Base-by-base conservation (phyloP, 2,329 filamentous ascomycete genomes). In the Fusarium sp. region DNA sequence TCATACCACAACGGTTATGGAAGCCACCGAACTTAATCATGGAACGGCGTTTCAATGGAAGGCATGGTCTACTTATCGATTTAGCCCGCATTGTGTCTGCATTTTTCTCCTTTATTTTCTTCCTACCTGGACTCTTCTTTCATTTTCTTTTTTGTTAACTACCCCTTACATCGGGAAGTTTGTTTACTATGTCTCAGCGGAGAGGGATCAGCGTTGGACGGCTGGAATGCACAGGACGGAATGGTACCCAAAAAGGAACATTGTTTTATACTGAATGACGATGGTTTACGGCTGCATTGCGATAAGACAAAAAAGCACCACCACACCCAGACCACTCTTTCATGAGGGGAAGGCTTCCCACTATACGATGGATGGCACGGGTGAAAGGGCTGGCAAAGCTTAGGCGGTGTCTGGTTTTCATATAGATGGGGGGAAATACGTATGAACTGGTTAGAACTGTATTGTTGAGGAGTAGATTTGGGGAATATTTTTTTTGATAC, bases 271-370 rank as follows among this genome's bases (percentile, higher is more conserved):
- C 51, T 60, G 74, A 72, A 74, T 74, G 71, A 74, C 71, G 70
- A 73, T 71, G 63, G 67, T 70, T 74, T 70, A 74, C 72, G 72
- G 72, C 72, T 74, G 71, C 65, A 74, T 71, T 73, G 71, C 68
- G 65, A 74, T 47, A 71, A 67, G 62, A 71, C 65, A 57, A 68
- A 64, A 67, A 69, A 69, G 65, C 63, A 72, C 55, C 61, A 64
- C 55, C 62, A 64, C 43, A 48, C 55, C 51, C 26, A 51, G 40
- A 61, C 52, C 39, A 67, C 43, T 58, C 50, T 49, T 35, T 44
- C 43, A 45, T 51, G 30, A 33, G 52, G 33, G 37, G 57, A 45
- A 30, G 61, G 54, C 48, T 54, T 54, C 43, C 54, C 47, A 47
- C 37, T 22, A 50, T 53, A 53, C 56, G 41, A 35, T 56, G 37